Evolutionary conservation across 2,329 filamentous ascomycete genomes (phyloP), one percentile per base, ranked within the genome.

Genomic region (Tolypocladium sp.): DNA sequence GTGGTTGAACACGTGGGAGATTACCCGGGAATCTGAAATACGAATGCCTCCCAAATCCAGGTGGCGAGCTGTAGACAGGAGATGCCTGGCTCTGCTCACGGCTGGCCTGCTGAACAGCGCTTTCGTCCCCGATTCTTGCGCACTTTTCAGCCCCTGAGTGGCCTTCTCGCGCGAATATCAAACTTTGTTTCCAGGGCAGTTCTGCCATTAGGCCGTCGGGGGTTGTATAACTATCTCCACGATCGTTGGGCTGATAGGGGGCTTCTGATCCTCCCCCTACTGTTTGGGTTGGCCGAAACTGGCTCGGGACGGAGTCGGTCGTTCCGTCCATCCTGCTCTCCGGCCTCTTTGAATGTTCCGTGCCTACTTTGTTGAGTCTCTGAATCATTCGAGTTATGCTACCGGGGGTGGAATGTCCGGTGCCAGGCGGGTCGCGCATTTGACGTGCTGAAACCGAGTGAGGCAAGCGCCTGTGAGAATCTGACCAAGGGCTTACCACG

Each of bases 401-500:
- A 22, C 5, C 20, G 9, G 30, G 30, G 49, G 10, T 3, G 12
- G 30, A 15, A 20, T 37, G 49, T 22, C 10, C 30, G 20, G 20
- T 37, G 30, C 9, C n/a, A 35, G 49, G 9, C 5, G 20, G n/a
- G n/a, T 15, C 49, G 20, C 20, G 30, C 30, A 3, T 15, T 4
- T n/a, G 20, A 8, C 49, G 20, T 22, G 20, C 20, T 22, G 30
- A 3, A 15, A 37, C 3, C 4, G 30, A 33, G 20, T 9, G 17
- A 40, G 41, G 5, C 35, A 42, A 10, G 42, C 44, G 13, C 46
- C 5, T n/a, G 42, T 46, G 53, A 15, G 54, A 40, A 30, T 41
- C 25, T 8, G 51, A 49, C 8, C 38, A 22, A 10, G 63, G 57
- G 17, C 61, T 63, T 5, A 63, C 62, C 61, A 65, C 65, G 8